Conservation (phyloP, 148 eudicot genomes). For the Vaccinium macrocarpon region DNA sequence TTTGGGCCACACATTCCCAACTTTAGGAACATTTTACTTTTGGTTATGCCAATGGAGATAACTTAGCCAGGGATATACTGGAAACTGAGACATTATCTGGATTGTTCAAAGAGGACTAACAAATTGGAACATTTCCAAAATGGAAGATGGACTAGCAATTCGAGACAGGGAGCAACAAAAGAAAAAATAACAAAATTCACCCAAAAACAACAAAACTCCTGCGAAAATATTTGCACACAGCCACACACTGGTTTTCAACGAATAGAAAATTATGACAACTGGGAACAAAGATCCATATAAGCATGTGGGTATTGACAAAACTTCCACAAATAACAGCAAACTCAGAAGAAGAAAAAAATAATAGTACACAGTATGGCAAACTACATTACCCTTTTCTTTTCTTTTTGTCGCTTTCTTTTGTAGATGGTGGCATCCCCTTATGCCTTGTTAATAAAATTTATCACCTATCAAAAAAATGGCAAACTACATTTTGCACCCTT, state of each 20-base stretch:
- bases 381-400: no score
- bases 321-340: not conserved
- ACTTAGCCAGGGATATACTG: not conserved
- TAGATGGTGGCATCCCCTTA: no score
- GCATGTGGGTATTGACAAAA: not conserved
- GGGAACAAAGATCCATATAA: not conserved
- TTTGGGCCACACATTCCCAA: no score
- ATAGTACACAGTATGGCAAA: not conserved
- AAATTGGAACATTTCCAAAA: not conserved
- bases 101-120: not conserved
- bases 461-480: no score
- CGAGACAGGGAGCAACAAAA: not conserved
- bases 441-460: no score
- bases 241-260: not conserved
- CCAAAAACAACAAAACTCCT: not conserved
- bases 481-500: not conserved
- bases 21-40: no score
- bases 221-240: not conserved
- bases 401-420: no score
- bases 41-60: no score
- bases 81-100: not conserved
- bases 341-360: not conserved
- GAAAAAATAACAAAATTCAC: not conserved
- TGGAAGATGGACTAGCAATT: not conserved
- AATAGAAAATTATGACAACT: no score